A percentile compares a stretch with the other conserved stretches of the same genome.
Evolutionary conservation across 2,329 filamentous ascomycete genomes (phyloP).

Genomic region (Stachybotrys echinatus): DNA sequence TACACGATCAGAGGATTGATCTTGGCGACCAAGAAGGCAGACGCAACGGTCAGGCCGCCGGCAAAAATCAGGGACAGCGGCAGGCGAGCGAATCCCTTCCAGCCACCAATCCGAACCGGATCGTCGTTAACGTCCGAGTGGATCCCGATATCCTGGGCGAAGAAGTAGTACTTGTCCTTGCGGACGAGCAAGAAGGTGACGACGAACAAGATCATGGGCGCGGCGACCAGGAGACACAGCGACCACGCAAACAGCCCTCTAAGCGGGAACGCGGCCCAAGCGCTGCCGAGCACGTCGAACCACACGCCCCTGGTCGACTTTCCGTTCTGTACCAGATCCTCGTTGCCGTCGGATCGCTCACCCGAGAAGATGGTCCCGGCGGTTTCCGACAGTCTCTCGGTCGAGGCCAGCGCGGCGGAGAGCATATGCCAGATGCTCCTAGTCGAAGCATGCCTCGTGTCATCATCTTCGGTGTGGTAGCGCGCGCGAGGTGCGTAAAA

Average conservation of each 20-base stretch:
- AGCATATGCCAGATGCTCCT: slow-evolving; percentile 90
- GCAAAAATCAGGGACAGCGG: slow-evolving; percentile 69
- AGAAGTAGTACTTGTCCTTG: slow-evolving; percentile 83
- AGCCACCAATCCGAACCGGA: slow-evolving; percentile 62
- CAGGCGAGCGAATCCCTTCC: slow-evolving; percentile 79
- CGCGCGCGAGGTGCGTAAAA: slow-evolving; percentile 82
- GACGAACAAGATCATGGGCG: slow-evolving; percentile 66
- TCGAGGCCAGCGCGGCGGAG: slow-evolving; percentile 71
- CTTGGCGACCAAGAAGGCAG: slow-evolving; percentile 72
- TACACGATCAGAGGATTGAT: slow-evolving; percentile 89
- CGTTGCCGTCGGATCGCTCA: slow-evolving; percentile 45
- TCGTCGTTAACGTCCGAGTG: slow-evolving; percentile 55
- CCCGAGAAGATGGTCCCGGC: slow-evolving; percentile 63
- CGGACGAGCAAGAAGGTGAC: slow-evolving; percentile 65
- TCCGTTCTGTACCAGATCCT: slow-evolving; percentile 61
- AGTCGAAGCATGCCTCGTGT: slow-evolving; percentile 69
- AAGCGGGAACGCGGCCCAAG: slow-evolving; percentile 73
- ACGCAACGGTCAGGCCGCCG: slow-evolving; percentile 61
- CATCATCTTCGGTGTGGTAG: slow-evolving; percentile 91
- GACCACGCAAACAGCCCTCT: slow-evolving; percentile 85
- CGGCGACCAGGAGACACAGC: slow-evolving; percentile 73
- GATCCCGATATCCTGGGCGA: slow-evolving; percentile 55
- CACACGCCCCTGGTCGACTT: slow-evolving; percentile 70
- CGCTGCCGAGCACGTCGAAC: slow-evolving; percentile 85
- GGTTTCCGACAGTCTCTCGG: slow-evolving; percentile 64